Conservation (phyloP, 805 yeast species). For the Brettanomyces anomalus region DNA sequence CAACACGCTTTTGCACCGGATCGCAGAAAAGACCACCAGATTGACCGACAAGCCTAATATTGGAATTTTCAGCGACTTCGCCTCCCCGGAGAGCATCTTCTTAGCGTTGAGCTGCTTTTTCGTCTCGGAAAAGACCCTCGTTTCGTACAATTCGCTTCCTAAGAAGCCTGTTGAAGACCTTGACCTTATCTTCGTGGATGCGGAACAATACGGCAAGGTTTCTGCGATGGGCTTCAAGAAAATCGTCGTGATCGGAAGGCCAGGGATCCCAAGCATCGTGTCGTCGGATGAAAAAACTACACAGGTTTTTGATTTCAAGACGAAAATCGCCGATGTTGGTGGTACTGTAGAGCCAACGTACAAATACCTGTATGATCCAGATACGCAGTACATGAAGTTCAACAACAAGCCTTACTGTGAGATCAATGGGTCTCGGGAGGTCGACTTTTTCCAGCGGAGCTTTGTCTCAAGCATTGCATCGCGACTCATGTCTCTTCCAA, state of each 20-base stretch:
- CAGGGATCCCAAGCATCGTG: constrained; percentile 11
- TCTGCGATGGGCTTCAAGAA: constrained; percentile 15
- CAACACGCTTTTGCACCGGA: constrained; percentile 26
- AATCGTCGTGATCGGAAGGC: constrained; percentile 19
- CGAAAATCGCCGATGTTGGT: background rate
- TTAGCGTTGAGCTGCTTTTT: constrained; percentile 22
- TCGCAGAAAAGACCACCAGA: constrained; percentile 15
- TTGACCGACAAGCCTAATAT: constrained; percentile 17
- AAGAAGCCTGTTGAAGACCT: constrained; percentile 27
- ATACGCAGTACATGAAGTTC: constrained; percentile 15
- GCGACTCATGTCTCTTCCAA: constrained; percentile 24
- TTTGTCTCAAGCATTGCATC: constrained; percentile 29
- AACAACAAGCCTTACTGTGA: constrained; percentile 22
- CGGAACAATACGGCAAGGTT: constrained; percentile 5
- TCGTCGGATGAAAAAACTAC: constrained; percentile 11
- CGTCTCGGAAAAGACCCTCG: constrained; percentile 28
- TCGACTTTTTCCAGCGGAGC: constrained; percentile 23
- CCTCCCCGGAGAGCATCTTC: constrained; percentile 12
- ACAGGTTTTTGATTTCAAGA: background rate
- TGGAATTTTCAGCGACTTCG: constrained; percentile 16
- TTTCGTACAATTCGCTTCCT: constrained; percentile 38
- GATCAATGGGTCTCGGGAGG: constrained; percentile 13
- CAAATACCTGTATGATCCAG: constrained; percentile 12
- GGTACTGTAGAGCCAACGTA: background rate
- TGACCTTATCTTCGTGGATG: constrained; percentile 24